Evolutionary conservation across 1,284 basidiomycete species (phyloP), one percentile per base, ranked within the genome.

Genomic region (Cutaneotrichosporon daszewskae): DNA sequence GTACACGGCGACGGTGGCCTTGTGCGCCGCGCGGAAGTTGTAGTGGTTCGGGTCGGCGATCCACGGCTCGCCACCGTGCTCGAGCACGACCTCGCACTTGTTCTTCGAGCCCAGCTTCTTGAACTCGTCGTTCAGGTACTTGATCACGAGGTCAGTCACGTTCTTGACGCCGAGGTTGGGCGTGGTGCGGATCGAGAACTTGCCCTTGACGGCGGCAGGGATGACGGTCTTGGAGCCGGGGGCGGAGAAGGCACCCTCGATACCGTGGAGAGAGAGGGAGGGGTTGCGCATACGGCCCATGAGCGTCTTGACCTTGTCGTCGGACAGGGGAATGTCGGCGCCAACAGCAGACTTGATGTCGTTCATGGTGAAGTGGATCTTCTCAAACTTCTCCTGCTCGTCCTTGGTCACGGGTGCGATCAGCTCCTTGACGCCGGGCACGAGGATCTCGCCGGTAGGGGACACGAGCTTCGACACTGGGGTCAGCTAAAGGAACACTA

Each of bases 181-280:
- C 0, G 76, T 81, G 25, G 64, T 83, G 76, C 91, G 85, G 66
- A 96, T 85, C 58, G 86, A 90, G 76, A 94, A 96, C 72, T 94
- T 96, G 40, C 74, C 94, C 10, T 82, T 76, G 22, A 97, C 89
- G 48, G 83, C 83, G 27, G 87, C 87, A 76, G 94, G 71, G 49
- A 98, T 98, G 64, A 98, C 95, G 0, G 94, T 98, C 80, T 95
- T 95, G 34, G 80, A 82, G 7, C 88, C 88, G 1, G 79, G 77
- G 5, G 84, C 86, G 49, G 64, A 87, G 76, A 97, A 97, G 5
- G 92, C 95, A 44, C 95, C 94, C 71, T 97, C 90, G 61, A 98
- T 94, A 20, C 94, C 95, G 71, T 98, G 94, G 14, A 98, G 74
- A 4, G 89, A 94, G 48, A 98, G 78, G 50, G 83, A 86, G 1